Percentiles rank a stretch among this genome's conserved stretches.
phyloP scores from a whole-genome alignment of 495 filamentous ascomycete species.

The Lepraria neglecta region DNA sequence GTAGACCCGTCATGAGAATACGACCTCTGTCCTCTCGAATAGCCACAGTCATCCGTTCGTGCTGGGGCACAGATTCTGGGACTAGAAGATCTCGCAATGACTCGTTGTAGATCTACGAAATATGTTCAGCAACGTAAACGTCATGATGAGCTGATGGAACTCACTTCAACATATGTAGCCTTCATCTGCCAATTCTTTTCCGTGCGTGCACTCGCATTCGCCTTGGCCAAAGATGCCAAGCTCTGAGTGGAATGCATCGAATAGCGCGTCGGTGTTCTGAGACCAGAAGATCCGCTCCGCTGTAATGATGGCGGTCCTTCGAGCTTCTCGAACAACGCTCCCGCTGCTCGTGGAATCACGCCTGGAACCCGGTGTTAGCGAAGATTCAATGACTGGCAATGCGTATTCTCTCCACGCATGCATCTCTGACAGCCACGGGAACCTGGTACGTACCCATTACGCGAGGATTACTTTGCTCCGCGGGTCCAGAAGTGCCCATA shows the following conservation, averaged over 20 bases:
- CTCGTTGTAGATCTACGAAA: slow-evolving; percentile 84
- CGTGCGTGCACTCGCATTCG: slow-evolving; percentile 21
- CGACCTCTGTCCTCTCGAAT: slow-evolving; percentile 96
- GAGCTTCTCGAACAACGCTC: slow-evolving; percentile 81
- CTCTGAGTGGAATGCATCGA: slow-evolving; percentile 54
- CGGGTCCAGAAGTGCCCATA: slow-evolving; percentile 91
- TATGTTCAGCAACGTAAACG: slow-evolving; percentile 21
- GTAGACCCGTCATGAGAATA: slow-evolving; percentile 85
- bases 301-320: slow-evolving; percentile 50
- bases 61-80: slow-evolving; percentile 59
- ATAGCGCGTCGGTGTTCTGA: slow-evolving; percentile 76
- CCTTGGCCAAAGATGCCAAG: slow-evolving; percentile 45
- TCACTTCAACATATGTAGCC: slow-evolving; percentile 90
- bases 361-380: slow-evolving; percentile 45
- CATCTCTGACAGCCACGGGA: background rate
- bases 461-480: slow-evolving; percentile 65
- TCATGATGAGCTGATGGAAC: slow-evolving; percentile 13
- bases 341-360: slow-evolving; percentile 86
- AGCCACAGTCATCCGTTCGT: slow-evolving; percentile 67
- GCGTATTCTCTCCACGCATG: background rate
- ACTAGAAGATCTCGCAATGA: slow-evolving; percentile 84
- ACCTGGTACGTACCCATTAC: slow-evolving; percentile 65
- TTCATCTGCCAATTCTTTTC: slow-evolving; percentile 91
- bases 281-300: slow-evolving; percentile 64
- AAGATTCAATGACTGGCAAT: slow-evolving; percentile 2